These are phyloP conservation scores for Citrus medica DNA, from an alignment of 345 rosid species.

Conservation along the genomic window DNA sequence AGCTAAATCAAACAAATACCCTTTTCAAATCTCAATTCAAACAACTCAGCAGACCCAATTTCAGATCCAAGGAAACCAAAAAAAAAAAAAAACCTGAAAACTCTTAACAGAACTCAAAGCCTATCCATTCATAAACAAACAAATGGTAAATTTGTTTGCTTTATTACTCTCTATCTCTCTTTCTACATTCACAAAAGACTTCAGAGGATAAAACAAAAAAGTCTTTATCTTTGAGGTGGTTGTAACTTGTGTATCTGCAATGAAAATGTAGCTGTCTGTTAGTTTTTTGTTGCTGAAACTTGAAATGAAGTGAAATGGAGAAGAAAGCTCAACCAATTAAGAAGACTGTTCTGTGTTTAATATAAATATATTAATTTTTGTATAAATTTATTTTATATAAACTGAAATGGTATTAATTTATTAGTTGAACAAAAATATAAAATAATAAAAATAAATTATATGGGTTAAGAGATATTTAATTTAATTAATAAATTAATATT, in stretches of 20 bases:
- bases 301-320: background rate
- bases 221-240: background rate
- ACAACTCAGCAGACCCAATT: slow-evolving; percentile 25
- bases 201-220: background rate
- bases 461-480: too few species aligned
- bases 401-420: too few species aligned
- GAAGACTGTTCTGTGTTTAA: background rate
- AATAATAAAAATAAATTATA: too few species aligned
- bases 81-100: background rate
- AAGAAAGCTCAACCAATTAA: background rate
- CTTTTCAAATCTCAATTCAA: slow-evolving; percentile 27
- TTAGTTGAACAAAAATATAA: too few species aligned
- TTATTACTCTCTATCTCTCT: background rate
- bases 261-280: background rate
- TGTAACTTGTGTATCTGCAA: background rate
- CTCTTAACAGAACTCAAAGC: slow-evolving; percentile 6
- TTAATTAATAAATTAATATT: too few species aligned
- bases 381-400: too few species aligned
- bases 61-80: slow-evolving; percentile 37
- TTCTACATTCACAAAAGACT: background rate
- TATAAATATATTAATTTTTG: background rate
- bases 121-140: background rate
- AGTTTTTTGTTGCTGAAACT: background rate
- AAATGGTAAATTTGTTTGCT: background rate
- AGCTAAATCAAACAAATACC: slow-evolving; percentile 28